Evolutionary conservation across 768 basidiomycete species (phyloP), one percentile per base, ranked within the genome.

Genomic region (Rhizopogon vesiculosus): DNA sequence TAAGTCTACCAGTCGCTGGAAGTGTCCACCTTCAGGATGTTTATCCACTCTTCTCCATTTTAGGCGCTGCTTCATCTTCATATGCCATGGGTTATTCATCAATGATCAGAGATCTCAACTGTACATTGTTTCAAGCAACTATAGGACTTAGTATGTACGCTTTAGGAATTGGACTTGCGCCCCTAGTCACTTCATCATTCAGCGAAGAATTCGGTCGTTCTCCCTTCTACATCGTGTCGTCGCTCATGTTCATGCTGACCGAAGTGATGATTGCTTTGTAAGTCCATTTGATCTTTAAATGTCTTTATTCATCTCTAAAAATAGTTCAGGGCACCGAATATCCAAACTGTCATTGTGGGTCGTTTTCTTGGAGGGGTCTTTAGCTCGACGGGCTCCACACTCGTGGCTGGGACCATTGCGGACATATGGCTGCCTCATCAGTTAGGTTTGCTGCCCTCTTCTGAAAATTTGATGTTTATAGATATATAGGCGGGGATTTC

Each of bases 201-300:
- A 87, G 85, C 62, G 87, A 89, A 62, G 87, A 89, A 62, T 83
- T 87, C 54, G 87, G 87, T 12, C 70, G 87, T 42, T 78, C 79
- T 50, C 83, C 81, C 1, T 57, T 89, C 1, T 88, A 86, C 58
- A 63, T 84, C 18, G 72, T 67, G 29, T 83, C 83, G 1, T 69
- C 68, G 13, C 61, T 79, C 28, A 74, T 79, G 8, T 84, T 85
- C 60, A 61, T 76, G 25, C 59, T 77, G 22, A 80, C 78, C 71
- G 85, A 80, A 61, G 58, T 85, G 56, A 75, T 64, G 59, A 59
- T 55, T 16, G 71, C 71, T 28, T 53, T 71, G 69, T 55, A 54
- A 59, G 68, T 66, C 40, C 2, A 3, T 19, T 8, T 41, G 18
- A 7, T 15, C 13, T 8, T 13, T 31, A 16, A 43, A 29, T 35